Percentiles rank a stretch among this genome's conserved stretches.
phyloP scores from a whole-genome alignment of 768 basidiomycete genomes.

The Phaeotremella skinneri region DNA sequence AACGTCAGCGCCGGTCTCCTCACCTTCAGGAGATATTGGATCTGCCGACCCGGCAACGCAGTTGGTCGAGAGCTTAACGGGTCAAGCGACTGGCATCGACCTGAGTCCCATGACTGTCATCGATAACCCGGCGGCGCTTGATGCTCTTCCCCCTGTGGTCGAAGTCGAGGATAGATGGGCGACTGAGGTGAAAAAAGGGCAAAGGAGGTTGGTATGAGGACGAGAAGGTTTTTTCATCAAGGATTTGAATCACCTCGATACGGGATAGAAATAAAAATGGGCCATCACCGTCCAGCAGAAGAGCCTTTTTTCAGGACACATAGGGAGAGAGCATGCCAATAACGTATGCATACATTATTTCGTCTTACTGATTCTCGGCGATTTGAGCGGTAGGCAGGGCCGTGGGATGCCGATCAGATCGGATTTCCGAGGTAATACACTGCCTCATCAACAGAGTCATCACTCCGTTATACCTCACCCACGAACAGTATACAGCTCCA shows the following conservation, averaged over 20 bases:
- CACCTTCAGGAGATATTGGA: background rate
- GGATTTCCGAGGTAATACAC: too few relatives aligned
- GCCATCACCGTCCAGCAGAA: too few relatives aligned
- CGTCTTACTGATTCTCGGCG: too few relatives aligned
- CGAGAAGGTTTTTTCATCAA: background rate
- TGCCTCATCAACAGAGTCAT: too few relatives aligned
- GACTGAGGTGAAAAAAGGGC: constrained; percentile 18
- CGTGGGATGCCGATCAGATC: too few relatives aligned
- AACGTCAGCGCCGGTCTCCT: background rate
- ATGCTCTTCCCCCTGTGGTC: background rate
- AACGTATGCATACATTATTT: too few relatives aligned
- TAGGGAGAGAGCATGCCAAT: too few relatives aligned
- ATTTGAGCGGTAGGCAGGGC: too few relatives aligned
- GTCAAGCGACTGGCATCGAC: constrained; percentile 7
- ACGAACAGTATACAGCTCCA: too few relatives aligned
- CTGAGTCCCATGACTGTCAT: constrained; percentile 12
- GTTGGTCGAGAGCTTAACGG: background rate
- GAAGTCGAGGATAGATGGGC: constrained; percentile 16
- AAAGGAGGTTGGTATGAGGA: constrained; percentile 28
- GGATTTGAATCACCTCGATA: background rate
- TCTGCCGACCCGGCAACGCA: background rate
- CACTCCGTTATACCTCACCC: too few relatives aligned
- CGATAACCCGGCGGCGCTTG: constrained; percentile 6
- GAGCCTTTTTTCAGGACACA: too few relatives aligned
- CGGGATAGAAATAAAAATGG: too few relatives aligned